Conservation (phyloP, 2,329 filamentous ascomycete species). For the Orbilia brochopaga region DNA sequence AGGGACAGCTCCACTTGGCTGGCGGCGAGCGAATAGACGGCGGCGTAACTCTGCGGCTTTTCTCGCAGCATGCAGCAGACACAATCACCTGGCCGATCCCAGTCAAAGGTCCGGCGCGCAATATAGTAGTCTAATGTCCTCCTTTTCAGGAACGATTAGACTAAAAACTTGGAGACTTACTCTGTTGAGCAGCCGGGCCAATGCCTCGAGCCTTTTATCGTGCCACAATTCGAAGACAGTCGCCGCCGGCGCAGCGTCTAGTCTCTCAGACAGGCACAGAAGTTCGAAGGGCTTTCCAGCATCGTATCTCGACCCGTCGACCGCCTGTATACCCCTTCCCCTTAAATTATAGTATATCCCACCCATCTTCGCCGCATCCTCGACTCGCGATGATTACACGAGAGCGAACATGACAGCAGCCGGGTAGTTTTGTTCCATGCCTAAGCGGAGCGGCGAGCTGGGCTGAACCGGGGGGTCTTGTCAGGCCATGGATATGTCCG, state of each 20-base stretch:
- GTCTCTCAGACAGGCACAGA: not conserved
- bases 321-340: not conserved
- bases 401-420: conserved; percentile 2
- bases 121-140: not conserved
- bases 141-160: not conserved
- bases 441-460: conserved; percentile 2
- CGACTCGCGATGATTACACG: not conserved
- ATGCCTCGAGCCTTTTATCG: not conserved
- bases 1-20: conserved; percentile 10
- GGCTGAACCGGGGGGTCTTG: not conserved
- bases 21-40: conserved; percentile 6
- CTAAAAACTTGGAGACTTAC: not conserved
- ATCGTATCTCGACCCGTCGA: not conserved
- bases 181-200: not conserved
- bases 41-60: conserved; percentile 5
- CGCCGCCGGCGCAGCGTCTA: not conserved
- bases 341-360: not conserved
- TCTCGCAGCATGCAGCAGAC: conserved; percentile 6
- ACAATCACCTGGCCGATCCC: not conserved
- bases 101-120: not conserved
- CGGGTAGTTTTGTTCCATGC: conserved; percentile 1
- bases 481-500: conserved; percentile 4
- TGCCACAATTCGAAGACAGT: conserved; percentile 6
- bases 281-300: not conserved
- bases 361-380: no score